These are phyloP conservation scores for Zostera marina DNA, from an alignment of 116 monocot genomes.

Conservation along the genomic window DNA sequence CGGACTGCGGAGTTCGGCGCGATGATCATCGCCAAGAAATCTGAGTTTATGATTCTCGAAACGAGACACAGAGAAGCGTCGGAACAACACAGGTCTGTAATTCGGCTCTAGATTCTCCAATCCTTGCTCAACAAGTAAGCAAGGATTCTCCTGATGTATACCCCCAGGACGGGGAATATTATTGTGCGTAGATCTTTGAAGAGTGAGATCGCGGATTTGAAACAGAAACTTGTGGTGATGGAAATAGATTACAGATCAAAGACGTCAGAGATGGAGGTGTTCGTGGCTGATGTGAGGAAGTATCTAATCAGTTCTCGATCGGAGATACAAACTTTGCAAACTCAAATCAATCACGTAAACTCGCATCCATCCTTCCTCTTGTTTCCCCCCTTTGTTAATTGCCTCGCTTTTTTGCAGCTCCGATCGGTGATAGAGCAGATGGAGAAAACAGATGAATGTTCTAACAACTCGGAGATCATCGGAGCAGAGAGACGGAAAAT, in stretches of 20 bases:
- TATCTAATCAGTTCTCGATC: constrained; percentile 13
- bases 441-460: constrained; percentile 19
- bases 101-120: background rate
- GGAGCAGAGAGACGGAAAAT: constrained; percentile 32
- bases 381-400: background rate
- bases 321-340: constrained; percentile 21
- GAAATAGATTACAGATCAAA: constrained; percentile 25
- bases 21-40: constrained; percentile 32
- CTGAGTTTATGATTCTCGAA: constrained; percentile 27
- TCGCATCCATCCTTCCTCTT: background rate
- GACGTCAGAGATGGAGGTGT: constrained; percentile 32
- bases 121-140: background rate
- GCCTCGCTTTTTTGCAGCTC: constrained; percentile 21
- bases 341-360: constrained; percentile 13
- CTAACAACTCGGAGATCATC: constrained; percentile 26
- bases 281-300: constrained; percentile 19
- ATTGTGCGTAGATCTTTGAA: constrained; percentile 14
- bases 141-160: constrained; percentile 1
- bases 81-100: constrained; percentile 23
- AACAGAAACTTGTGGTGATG: constrained; percentile 19
- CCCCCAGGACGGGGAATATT: no score
- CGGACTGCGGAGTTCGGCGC: constrained; percentile 21
- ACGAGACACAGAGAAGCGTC: constrained; percentile 9
- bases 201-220: constrained; percentile 25
- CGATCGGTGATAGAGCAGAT: constrained; percentile 23